Evolutionary conservation across 2,329 filamentous ascomycete genomes (phyloP), one percentile per base, ranked within the genome.

Genomic region (Sphaerulina populicola): DNA sequence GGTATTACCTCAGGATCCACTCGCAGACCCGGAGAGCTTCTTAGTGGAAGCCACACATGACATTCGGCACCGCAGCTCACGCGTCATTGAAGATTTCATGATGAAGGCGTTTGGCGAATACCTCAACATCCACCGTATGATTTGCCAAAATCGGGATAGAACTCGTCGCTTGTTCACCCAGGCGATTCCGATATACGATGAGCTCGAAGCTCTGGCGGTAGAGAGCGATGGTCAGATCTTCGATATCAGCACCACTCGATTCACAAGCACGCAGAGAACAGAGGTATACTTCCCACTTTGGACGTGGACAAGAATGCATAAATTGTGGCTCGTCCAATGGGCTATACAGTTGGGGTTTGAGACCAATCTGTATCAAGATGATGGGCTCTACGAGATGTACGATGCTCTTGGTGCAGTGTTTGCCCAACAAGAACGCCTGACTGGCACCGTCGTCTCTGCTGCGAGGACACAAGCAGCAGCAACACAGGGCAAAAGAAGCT

Each of bases 331-430:
- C 62, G 88, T 96, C 77, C 85, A 91, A 65, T 85, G 83, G 74
- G 84, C 94, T 41, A 77, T 96, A 12, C 86, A 96, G 64, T 80
- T 96, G 30, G 93, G 94, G 10, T 97, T 98, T 67, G 93, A 98
- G 69, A 82, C 96, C 10, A 84, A 91, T 39, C 80, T 95, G 8
- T 97, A 97, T 68, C 82, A 91, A 47, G 77, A 82, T 0, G 85
- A 94, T 66, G 93, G 98, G 67, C 75, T 93, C 8, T 79, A 82
- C 0, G 82, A 81, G 21, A 94, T 96, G 86, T 97, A 97, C 68
- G 93, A 86, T 35, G 27, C 54, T 18, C 44, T 57, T 10, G 36
- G 39, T 4, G 50, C 43, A 44, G 29, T 54, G 30, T 46, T 42
- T 30, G 46, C 46, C 12, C 46, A 49, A 23, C 18, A 36, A 30